A percentile compares a stretch with the other conserved stretches of the same genome.
These are phyloP conservation scores for Dryas integrifolia DNA, from an alignment of 331 rosid genomes.

Conservation along the genomic window DNA sequence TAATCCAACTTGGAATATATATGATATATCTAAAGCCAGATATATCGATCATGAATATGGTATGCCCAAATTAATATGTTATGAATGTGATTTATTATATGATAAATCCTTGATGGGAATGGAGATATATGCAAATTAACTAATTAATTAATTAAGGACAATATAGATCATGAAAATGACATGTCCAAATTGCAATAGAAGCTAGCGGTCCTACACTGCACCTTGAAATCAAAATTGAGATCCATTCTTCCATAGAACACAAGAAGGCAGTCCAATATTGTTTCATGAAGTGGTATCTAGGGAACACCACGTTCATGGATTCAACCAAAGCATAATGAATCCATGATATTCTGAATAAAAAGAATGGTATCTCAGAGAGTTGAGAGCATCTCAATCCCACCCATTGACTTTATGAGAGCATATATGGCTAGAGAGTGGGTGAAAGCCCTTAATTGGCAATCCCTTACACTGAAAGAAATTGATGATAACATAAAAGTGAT, in stretches of 20 bases:
- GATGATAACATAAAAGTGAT: background rate
- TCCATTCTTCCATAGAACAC: conserved; percentile 10
- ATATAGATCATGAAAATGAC: background rate
- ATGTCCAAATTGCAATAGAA: background rate
- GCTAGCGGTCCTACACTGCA: background rate
- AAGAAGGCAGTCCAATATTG: conserved; percentile 7
- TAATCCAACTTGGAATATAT: too few species aligned
- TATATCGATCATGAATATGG: too few species aligned
- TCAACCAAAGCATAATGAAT: conserved; percentile 44
- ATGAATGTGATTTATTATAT: too few species aligned
- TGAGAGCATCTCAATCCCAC: conserved; percentile 17
- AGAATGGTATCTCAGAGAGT: background rate
- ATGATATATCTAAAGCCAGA: too few species aligned
- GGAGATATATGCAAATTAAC: too few species aligned
- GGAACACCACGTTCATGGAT: conserved; percentile 39
- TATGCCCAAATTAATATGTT: too few species aligned
- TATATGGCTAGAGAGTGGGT: background rate
- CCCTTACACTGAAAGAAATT: conserved; percentile 5
- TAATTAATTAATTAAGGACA: too few species aligned
- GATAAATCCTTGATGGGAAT: too few species aligned
- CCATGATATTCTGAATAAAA: conserved; percentile 22
- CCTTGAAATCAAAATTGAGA: conserved; percentile 9
- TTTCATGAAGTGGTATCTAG: conserved; percentile 39
- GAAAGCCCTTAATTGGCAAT: background rate
- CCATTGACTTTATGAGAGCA: conserved; percentile 21